phyloP scores from a whole-genome alignment of 2,329 filamentous ascomycete species.

The Dothidotthia symphoricarpi region DNA sequence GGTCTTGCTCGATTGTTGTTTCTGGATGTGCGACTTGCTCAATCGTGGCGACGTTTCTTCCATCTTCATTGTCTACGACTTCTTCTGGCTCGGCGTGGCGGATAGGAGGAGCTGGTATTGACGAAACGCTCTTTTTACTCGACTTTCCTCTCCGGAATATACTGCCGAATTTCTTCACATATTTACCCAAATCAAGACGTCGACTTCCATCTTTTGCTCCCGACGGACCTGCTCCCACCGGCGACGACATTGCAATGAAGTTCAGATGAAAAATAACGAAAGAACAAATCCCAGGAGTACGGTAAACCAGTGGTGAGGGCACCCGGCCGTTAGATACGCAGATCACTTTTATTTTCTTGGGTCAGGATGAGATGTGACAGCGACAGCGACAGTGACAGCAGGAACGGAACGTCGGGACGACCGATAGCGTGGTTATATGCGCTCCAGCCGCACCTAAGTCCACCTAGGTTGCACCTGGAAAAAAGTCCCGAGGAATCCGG shows the following conservation, averaged over 20 bases:
- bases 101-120: slow-evolving; percentile 11
- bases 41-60: too few species aligned
- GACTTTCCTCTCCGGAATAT: slow-evolving; percentile 39
- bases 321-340: slow-evolving; percentile 24
- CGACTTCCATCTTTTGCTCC: slow-evolving; percentile 26
- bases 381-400: slow-evolving; percentile 22
- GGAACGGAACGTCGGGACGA: slow-evolving; percentile 24
- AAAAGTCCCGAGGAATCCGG: too few species aligned
- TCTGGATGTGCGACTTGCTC: too few species aligned
- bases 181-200: slow-evolving; percentile 39
- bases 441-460: too few species aligned
- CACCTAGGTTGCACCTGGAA: too few species aligned
- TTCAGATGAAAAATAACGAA: slow-evolving; percentile 1
- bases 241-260: slow-evolving; percentile 28
- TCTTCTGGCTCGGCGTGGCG: slow-evolving; percentile 1
- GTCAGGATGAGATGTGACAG: slow-evolving; percentile 11
- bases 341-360: slow-evolving; percentile 18
- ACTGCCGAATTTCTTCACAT: slow-evolving; percentile 43
- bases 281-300: slow-evolving; percentile 2
- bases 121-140: slow-evolving; percentile 12
- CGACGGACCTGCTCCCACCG: slow-evolving; percentile 15
- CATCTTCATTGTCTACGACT: too few species aligned
- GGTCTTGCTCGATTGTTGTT: too few species aligned
- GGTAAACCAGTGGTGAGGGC: slow-evolving; percentile 4
- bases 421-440: slow-evolving; percentile 19